Base-by-base conservation (phyloP, 2,329 filamentous ascomycete genomes). In the Pyrenochaeta sp. region DNA sequence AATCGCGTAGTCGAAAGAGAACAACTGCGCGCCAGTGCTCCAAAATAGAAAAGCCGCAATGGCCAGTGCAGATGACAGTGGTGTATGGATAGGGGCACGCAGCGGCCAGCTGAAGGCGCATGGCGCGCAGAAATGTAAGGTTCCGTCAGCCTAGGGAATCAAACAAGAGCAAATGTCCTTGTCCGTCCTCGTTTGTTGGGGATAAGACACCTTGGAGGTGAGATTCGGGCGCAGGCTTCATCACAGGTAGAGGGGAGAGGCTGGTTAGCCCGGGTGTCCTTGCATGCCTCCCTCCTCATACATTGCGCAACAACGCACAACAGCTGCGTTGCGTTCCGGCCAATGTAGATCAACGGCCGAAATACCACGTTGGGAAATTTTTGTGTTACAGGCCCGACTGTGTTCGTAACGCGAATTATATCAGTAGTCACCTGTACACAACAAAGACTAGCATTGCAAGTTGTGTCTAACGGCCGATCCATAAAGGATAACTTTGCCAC, bases 281-380 rank as follows among this genome's bases (percentile, higher is more conserved):
- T 48, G 30, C 45, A 44, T 50, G 48, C 46, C 54, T 51, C 23
- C 43, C 29, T 57, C 32, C 33, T 29, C 15, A 15, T 48, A 51
- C 32, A 49, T 51, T 61, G 65, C 56, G 43, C 56, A 57, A 66
- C 65, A 49, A 51, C 35, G 58, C 52, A 66, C 65, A 54, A 56
- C 57, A 40, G 49, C n/a, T n/a, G n/a, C n/a, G n/a, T n/a, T n/a
- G n/a, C n/a, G n/a, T n/a, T 45, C 43, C 47, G 43, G 51, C 47
- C 39, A 41, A 42, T 56, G 30, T 53, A 36, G 56, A 64, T 59
- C 49, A 52, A 49, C 56, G 49, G 43, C 15, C 35, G 51, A 45
- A 23, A 45, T 51, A 32, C 53, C 49, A 33, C 20, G 51, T 60
- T 47, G 23, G 46, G 56, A 36, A 15, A 35, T 17, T 21, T 33